Percentiles rank a stretch among this genome's conserved stretches.
Evolutionary conservation across 768 basidiomycete species (phyloP).

Genomic region (Suillus spraguei): DNA sequence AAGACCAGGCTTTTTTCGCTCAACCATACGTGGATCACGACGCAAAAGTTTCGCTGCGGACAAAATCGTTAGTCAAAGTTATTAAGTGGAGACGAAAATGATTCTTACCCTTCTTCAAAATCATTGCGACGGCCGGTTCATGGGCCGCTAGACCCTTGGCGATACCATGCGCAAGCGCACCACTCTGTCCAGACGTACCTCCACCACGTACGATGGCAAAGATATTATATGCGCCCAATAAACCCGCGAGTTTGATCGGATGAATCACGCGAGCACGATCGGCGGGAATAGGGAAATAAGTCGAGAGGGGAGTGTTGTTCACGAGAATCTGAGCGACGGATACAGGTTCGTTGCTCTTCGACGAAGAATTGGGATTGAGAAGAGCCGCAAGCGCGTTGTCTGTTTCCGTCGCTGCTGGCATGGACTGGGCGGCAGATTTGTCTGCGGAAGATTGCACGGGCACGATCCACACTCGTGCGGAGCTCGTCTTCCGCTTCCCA

Average conservation of each 20-base stretch:
- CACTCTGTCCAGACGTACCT: constrained; percentile 92
- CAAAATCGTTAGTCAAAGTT: constrained; percentile 8
- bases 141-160: constrained; percentile 75
- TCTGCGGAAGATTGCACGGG: constrained; percentile 41
- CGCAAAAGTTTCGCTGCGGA: constrained; percentile 75
- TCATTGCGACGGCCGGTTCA: constrained; percentile 60
- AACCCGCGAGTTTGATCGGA: constrained; percentile 82
- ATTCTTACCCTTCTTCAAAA: constrained; percentile 72
- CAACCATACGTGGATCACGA: constrained; percentile 97
- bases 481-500: constrained; percentile 87
- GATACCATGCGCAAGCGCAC: constrained; percentile 78
- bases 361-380: constrained; percentile 15
- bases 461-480: constrained; percentile 94
- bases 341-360: constrained; percentile 34
- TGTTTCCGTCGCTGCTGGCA: constrained; percentile 18
- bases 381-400: constrained; percentile 7
- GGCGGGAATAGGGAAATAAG: constrained; percentile 73
- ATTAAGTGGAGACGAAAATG: background rate
- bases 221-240: constrained; percentile 82
- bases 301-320: constrained; percentile 79
- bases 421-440: background rate
- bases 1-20: constrained; percentile 94
- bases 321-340: constrained; percentile 72
- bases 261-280: constrained; percentile 84
- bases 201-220: constrained; percentile 81